Conservation (phyloP, 2,329 filamentous ascomycete genomes). For the Trichoderma breve region DNA sequence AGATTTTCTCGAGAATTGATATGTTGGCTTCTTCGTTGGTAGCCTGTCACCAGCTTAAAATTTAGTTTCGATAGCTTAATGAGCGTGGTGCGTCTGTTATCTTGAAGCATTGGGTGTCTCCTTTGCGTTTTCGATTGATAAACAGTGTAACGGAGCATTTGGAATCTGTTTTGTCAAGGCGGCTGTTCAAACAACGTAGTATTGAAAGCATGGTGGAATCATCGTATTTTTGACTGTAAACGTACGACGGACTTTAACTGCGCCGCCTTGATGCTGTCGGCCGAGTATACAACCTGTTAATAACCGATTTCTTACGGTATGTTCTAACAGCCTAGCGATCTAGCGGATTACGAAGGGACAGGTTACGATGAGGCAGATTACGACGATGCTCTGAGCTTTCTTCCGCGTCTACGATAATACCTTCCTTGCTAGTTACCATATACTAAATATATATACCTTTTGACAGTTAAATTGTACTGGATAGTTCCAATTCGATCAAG, state of each 20-base stretch:
- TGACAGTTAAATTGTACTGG: not conserved
- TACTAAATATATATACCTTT: not conserved
- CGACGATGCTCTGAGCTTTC: not conserved
- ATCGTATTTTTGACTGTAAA: not conserved
- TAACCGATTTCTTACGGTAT: not conserved
- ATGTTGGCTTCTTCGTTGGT: not conserved
- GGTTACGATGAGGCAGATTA: not conserved
- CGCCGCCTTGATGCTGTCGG: not conserved
- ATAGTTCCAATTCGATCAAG: not conserved
- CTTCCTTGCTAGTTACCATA: not conserved
- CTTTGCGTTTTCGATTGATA: not conserved
- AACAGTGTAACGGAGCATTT: not conserved
- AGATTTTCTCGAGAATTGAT: not conserved
- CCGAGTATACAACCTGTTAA: not conserved
- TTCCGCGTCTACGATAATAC: not conserved
- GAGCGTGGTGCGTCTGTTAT: not conserved
- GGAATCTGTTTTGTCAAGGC: not conserved
- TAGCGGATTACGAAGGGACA: not conserved
- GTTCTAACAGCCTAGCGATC: not conserved
- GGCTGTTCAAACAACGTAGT: not conserved
- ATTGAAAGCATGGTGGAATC: not conserved
- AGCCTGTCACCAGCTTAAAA: not conserved
- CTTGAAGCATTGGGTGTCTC: not conserved
- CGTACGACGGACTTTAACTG: not conserved
- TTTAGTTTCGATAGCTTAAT: not conserved